phyloP scores from a whole-genome alignment of 176 grass and related monocot species.

The Coix lacrymajobi region DNA sequence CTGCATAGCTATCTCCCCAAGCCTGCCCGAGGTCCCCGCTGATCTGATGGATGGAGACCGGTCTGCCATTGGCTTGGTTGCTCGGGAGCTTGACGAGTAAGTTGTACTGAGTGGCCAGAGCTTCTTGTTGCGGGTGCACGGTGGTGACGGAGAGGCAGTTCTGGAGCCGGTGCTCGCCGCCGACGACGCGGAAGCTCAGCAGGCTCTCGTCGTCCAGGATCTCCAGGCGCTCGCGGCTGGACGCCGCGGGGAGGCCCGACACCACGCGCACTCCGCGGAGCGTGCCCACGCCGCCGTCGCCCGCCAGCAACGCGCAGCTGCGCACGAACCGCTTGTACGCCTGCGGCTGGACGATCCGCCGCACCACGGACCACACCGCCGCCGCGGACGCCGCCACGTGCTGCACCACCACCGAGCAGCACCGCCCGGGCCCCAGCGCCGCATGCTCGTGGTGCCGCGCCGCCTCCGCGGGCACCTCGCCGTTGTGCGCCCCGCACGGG shows the following conservation, averaged over 20 bases:
- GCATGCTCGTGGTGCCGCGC: slow-evolving; percentile 74
- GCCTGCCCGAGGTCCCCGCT: no score
- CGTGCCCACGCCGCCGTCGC: slow-evolving; percentile 83
- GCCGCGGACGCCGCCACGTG: slow-evolving; percentile 64
- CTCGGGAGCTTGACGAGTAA: no score
- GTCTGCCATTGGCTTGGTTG: no score
- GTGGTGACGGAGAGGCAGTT: slow-evolving; percentile 93
- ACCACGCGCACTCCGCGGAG: slow-evolving; percentile 85
- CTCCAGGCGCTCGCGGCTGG: slow-evolving; percentile 83
- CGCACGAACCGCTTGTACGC: slow-evolving; percentile 85
- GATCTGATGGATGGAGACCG: no score
- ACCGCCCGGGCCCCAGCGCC: slow-evolving; percentile 39
- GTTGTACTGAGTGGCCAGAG: no score
- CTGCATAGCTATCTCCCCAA: no score
- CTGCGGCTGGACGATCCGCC: slow-evolving; percentile 90
- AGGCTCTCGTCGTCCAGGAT: slow-evolving; percentile 93
- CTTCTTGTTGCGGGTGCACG: slow-evolving; percentile 65
- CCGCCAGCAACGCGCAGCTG: slow-evolving; percentile 73
- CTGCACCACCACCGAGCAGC: slow-evolving; percentile 89
- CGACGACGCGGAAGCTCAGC: slow-evolving; percentile 80
- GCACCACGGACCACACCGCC: slow-evolving; percentile 85
- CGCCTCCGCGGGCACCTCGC: slow-evolving; percentile 59
- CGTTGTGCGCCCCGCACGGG: slow-evolving; percentile 42
- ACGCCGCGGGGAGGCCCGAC: slow-evolving; percentile 81
- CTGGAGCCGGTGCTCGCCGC: slow-evolving; percentile 84